Evolutionary conservation across 371 early-diverging fungal genomes (phyloP).

Genomic region (Basidiobolus heterosporus): DNA sequence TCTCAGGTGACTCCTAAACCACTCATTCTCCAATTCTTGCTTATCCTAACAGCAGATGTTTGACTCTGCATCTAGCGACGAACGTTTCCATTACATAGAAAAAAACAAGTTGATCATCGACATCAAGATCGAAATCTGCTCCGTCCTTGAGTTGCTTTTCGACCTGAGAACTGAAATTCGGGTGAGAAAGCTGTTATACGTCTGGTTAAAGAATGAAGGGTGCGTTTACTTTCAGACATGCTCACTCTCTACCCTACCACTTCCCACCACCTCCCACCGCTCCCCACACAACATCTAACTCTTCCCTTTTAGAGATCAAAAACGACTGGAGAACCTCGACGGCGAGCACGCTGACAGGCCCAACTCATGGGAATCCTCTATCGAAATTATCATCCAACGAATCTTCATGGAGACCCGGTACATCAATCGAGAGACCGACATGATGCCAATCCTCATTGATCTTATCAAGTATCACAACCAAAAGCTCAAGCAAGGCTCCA

Average conservation of each 20-base stretch:
- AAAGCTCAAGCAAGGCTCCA: conserved; percentile 19
- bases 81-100: conserved; percentile 22
- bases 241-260: too few relatives aligned
- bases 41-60: too few relatives aligned
- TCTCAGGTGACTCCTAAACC: too few relatives aligned
- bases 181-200: conserved; percentile 11
- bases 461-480: conserved; percentile 27
- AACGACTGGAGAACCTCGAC: too few relatives aligned
- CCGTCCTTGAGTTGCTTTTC: conserved; percentile 25
- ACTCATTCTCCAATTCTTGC: too few relatives aligned
- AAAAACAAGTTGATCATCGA: conserved; percentile 19
- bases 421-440: conserved; percentile 13
- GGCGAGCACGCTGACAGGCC: too few relatives aligned
- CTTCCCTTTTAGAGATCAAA: too few relatives aligned
- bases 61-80: conserved; percentile 16
- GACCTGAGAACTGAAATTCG: conserved; percentile 23
- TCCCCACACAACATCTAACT: too few relatives aligned
- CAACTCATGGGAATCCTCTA: neutral
- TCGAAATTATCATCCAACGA: conserved; percentile 4
- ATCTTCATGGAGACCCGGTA: conserved; percentile 15
- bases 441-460: conserved; percentile 29
- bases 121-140: conserved; percentile 25
- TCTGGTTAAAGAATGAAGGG: conserved; percentile 16
- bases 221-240: conserved; percentile 7
- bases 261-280: too few relatives aligned